Percentiles rank a stretch among this genome's conserved stretches.
These are phyloP conservation scores for Phialophora macrospora DNA, from an alignment of 2,329 filamentous ascomycete species.

Conservation along the genomic window DNA sequence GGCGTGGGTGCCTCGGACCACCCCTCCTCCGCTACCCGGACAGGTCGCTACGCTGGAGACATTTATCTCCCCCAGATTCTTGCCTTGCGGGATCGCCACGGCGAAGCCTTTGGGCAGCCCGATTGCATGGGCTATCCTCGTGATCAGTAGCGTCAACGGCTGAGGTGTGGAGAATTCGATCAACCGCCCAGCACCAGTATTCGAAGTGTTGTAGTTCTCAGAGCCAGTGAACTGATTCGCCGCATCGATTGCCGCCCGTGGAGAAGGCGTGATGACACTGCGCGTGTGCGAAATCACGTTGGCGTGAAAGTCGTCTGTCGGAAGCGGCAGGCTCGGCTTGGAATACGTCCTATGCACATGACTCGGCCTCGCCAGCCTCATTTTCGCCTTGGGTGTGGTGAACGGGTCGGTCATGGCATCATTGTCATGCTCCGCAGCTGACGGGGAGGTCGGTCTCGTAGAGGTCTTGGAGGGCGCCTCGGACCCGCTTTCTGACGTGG, in stretches of 20 bases:
- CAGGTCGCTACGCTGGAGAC: slow-evolving; percentile 81
- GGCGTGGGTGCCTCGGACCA: slow-evolving; percentile 58
- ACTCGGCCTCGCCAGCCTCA: slow-evolving; percentile 22
- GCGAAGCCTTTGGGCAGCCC: slow-evolving; percentile 70
- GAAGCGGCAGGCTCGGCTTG: slow-evolving; percentile 48
- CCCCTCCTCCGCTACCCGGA: slow-evolving; percentile 80
- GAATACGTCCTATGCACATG: slow-evolving; percentile 44
- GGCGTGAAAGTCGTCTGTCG: slow-evolving; percentile 43
- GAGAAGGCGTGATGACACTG: slow-evolving; percentile 59
- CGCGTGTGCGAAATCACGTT: slow-evolving; percentile 55
- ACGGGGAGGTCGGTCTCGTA: slow-evolving; percentile 33
- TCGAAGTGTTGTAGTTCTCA: slow-evolving; percentile 45
- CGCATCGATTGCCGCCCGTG: slow-evolving; percentile 43
- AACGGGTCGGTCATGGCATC: slow-evolving; percentile 45
- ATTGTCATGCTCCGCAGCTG: slow-evolving; percentile 22
- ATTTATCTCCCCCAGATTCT: slow-evolving; percentile 57
- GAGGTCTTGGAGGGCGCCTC: slow-evolving; percentile 25
- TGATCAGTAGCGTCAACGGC: slow-evolving; percentile 62
- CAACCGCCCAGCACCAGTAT: slow-evolving; percentile 66
- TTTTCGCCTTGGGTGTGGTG: slow-evolving; percentile 31
- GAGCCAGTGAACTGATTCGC: slow-evolving; percentile 40
- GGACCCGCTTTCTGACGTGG: slow-evolving; percentile 33
- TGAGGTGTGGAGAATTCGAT: slow-evolving; percentile 61
- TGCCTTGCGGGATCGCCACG: slow-evolving; percentile 66
- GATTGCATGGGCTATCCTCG: slow-evolving; percentile 64